Base-by-base conservation (phyloP, 176 grass and related monocot species). In the Pontederia paniculata region DNA sequence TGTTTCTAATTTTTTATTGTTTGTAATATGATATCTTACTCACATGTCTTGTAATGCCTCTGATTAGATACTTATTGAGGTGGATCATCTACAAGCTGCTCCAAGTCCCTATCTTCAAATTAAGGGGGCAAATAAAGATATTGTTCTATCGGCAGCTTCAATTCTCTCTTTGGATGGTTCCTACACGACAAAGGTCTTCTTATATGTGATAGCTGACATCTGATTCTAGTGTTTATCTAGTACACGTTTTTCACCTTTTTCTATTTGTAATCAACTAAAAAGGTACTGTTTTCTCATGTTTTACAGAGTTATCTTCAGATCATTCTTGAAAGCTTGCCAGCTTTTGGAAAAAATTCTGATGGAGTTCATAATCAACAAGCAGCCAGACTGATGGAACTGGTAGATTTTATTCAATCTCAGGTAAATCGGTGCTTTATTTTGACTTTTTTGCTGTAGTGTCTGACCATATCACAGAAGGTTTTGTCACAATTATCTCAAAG, bases 351-450 rank as follows among this genome's bases (percentile, higher is more conserved):
- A 77, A 73, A 67, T 41, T 58, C 78, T 48, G 55, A 60, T 62
- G 86, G 85, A 71, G 87, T 84, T 58, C 86, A 87, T 71, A 89
- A 78, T 69, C 91, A 90, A 70, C 91, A 97, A 78, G 86, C 91
- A 65, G 79, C 82, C 16, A 87, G 91, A 79, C 67, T 97, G 41
- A 79, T 81, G 51, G 91, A 97, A 73, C 60, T 97, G 22, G 86
- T 97, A 52, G 83, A 97, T 58, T 97, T 97, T 68, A 97, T 97
- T 81, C 80, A 87, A 53, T 84, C 91, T 54, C 91, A 97, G 75
- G 91, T 97, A 81, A 67, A 52, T 70, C 54, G 18, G 57, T 22
- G 15, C 53, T 9, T 54, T 16, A 61, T 23, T 53, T 50, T 50
- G 13, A 17, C n/a, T 13, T 21, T n/a, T 14, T 20, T 42, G 15